A percentile compares a stretch with the other conserved stretches of the same genome.
These are phyloP conservation scores for Cladosporium oxysporum DNA, from an alignment of 2,329 filamentous ascomycete species.

Conservation along the genomic window DNA sequence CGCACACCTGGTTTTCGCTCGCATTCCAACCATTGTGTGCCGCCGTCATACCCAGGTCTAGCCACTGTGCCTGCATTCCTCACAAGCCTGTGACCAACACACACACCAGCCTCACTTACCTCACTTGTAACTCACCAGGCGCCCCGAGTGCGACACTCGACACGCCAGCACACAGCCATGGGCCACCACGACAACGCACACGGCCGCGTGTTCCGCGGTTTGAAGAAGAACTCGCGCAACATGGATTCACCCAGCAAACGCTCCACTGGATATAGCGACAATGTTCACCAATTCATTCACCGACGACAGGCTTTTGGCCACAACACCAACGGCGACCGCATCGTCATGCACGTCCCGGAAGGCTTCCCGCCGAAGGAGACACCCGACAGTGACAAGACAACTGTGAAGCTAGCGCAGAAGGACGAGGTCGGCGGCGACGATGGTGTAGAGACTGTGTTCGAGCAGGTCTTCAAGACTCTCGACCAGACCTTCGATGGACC, in stretches of 20 bases:
- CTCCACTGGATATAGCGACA: slow-evolving; percentile 3
- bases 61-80: slow-evolving; percentile 18
- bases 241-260: slow-evolving; percentile 4
- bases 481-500: slow-evolving; percentile 54
- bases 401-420: slow-evolving; percentile 14
- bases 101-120: slow-evolving; percentile 13
- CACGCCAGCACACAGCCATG: slow-evolving; percentile 25
- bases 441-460: slow-evolving; percentile 38
- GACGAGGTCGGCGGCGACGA: slow-evolving; percentile 20
- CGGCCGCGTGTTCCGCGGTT: slow-evolving; percentile 33
- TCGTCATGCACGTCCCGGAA: slow-evolving; percentile 32
- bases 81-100: slow-evolving; percentile 4
- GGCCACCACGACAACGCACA: slow-evolving; percentile 34
- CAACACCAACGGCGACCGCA: slow-evolving; percentile 30
- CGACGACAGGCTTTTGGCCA: slow-evolving; percentile 19
- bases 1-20: background rate
- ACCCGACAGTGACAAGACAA: background rate
- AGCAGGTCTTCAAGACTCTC: slow-evolving; percentile 57
- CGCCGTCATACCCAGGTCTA: background rate
- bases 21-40: slow-evolving; percentile 3
- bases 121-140: background rate
- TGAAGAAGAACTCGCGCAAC: slow-evolving; percentile 30
- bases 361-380: slow-evolving; percentile 20
- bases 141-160: slow-evolving; percentile 2
- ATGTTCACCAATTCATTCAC: background rate